Base-by-base conservation (phyloP, 768 basidiomycete species). In the Kwoniella sp. region DNA sequence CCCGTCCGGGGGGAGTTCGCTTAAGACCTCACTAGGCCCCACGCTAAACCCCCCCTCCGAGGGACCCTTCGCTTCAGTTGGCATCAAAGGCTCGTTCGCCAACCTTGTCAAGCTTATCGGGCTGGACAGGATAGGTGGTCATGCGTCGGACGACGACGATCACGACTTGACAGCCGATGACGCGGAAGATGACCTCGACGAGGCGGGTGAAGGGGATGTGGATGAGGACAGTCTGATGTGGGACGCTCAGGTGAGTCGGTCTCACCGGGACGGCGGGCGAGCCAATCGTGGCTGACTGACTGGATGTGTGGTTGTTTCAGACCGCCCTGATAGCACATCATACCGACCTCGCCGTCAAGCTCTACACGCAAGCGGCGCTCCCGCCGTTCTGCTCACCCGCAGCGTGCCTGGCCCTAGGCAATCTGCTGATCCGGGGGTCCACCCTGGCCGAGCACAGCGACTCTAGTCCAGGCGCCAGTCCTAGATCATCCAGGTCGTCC, bases 301-400 rank as follows among this genome's bases (percentile, higher is more conserved):
- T n/a, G n/a, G n/a, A n/a, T n/a, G n/a, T n/a, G n/a, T n/a, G n/a
- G n/a, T 1, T 34, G 34, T 22, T 33, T 15, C 33, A 70, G 68
- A 51, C 59, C 34, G 68, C 68, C 14, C 39, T 70, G 12, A 62
- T 70, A 19, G 50, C 65, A 0, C 68, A 70, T 54, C 62, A 64
- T 19, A 44, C 56, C 22, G 45, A 46, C 6, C 25, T 62, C 11
- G 68, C 68, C 14, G 55, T 62, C 9, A 54, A 60, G 37, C 46
- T 50, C 19, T 67, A 67, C 46, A 56, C 54, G 17, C 50, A 47
- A 34, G 68, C 68, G 20, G 65, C 65, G 23, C 48, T 64, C 11
- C 68, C 68, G 5, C 68, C 68, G 8, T 57, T 56, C 38, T 44
- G 58, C 8, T 70, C 68, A 5, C 15, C 65, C 5, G 29, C 52